Percentiles rank a stretch among this genome's conserved stretches.
Conservation (phyloP, 1,284 basidiomycete genomes). For the Tylopilus sp. region DNA sequence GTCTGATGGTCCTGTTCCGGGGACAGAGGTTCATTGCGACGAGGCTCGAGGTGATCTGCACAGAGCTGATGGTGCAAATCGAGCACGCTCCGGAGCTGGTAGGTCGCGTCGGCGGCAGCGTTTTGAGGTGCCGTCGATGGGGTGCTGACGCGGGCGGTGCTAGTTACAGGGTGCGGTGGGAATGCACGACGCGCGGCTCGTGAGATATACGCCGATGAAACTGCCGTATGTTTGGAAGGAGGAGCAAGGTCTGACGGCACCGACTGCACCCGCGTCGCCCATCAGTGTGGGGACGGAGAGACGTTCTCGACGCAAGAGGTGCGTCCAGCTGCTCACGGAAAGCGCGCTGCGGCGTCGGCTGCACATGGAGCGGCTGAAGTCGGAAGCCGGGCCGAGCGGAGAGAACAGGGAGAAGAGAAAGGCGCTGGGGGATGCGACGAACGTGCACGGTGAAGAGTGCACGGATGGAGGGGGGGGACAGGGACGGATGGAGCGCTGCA, state of each 20-base stretch:
- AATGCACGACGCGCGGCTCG: constrained; percentile 20
- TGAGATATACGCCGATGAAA: constrained; percentile 19
- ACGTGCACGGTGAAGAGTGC: not conserved
- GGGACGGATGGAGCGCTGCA: constrained; percentile 9
- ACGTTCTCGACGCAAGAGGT: constrained; percentile 15
- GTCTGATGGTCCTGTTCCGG: not conserved
- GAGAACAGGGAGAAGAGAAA: constrained; percentile 11
- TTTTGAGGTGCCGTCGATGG: not conserved
- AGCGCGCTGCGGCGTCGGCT: constrained; percentile 23
- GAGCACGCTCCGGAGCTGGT: constrained; percentile 22
- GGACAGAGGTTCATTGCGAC: constrained; percentile 13
- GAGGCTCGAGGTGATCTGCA: constrained; percentile 25
- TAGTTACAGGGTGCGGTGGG: constrained; percentile 21
- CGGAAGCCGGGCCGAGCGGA: not conserved
- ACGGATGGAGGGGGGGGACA: not conserved
- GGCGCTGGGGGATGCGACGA: constrained; percentile 22
- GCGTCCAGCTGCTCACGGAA: constrained; percentile 23
- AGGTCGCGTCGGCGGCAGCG: constrained; percentile 10
- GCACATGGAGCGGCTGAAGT: constrained; percentile 10
- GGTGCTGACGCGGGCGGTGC: not conserved
- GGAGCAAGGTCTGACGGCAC: not conserved
- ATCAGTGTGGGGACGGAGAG: not conserved
- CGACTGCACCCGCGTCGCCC: not conserved
- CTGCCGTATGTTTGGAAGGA: constrained; percentile 25
- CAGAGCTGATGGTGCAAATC: constrained; percentile 13